Evolutionary conservation across 228 moss, liverwort and hornwort species (phyloP), one percentile per base, ranked within the genome.

Genomic region (Sphagnum fallax): DNA sequence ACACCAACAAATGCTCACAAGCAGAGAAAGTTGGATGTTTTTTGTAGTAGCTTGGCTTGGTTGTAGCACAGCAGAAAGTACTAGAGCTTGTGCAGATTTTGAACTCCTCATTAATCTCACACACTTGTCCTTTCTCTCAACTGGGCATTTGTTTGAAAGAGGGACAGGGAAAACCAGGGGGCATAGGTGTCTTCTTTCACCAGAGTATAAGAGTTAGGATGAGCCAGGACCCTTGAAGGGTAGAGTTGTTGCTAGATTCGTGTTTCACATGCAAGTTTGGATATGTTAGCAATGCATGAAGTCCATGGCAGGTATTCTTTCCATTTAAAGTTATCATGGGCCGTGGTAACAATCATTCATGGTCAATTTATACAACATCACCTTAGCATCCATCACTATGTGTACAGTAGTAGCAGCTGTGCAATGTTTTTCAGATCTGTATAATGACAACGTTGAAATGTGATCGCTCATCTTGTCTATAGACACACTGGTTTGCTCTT

Each of bases 381-480:
- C 74, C 73, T 65, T 73, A 79, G 71, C 74, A 82, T 82, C 77
- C 74, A 76, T 80, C 76, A 74, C 83, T 74, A 77, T 77, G 79
- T 83, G 83, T 67, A 70, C 71, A 65, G 51, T 77, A 77, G 32
- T 32, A 32, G 32, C 32, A 32, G 32, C 32, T 32, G 32, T 32
- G 32, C 32, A 32, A 32, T 32, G 73, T 72, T 77, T 77, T 83
- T 80, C 70, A 69, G 69, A 60, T 77, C 72, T 75, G 52, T 65
- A 60, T 69, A 77, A 75, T 83, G 77, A 83, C 60, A 67, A 69
- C 32, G 32, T 32, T 32, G 32, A 32, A 32, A 1, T 32, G 32
- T 32, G 32, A 32, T 32, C 32, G 32, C 32, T 32, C 32, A 2
- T 2, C 32, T 32, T 32, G 32, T 32, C 32, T 32, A 32, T 32